Conservation (phyloP, 2,329 filamentous ascomycete species). For the Aspergillus persii region DNA sequence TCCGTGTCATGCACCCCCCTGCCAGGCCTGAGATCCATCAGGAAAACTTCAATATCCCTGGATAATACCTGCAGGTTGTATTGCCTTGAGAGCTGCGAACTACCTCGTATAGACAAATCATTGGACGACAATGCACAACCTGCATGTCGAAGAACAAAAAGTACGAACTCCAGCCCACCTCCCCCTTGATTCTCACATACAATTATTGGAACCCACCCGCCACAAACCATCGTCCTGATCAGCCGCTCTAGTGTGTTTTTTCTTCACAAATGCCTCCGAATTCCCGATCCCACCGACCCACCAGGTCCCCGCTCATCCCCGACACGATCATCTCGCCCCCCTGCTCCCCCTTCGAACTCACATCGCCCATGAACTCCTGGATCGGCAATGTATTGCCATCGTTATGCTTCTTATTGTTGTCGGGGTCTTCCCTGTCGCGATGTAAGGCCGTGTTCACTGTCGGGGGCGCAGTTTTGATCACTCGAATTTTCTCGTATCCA, state of each 20-base stretch:
- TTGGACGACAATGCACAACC: too few species aligned
- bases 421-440: slow-evolving; percentile 54
- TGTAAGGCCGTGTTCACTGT: slow-evolving; percentile 37
- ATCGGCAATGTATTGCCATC: slow-evolving; percentile 48
- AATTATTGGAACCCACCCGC: not conserved
- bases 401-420: slow-evolving; percentile 60
- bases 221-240: not conserved
- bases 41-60: not conserved
- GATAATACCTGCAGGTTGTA: not conserved
- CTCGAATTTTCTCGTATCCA: not conserved
- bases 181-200: not conserved
- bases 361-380: slow-evolving; percentile 55
- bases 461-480: not conserved
- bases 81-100: not conserved
- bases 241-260: not conserved
- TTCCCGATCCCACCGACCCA: slow-evolving; percentile 46
- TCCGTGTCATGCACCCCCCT: not conserved
- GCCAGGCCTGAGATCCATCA: not conserved
- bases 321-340: slow-evolving; percentile 52
- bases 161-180: not conserved
- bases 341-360: slow-evolving; percentile 45
- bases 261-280: slow-evolving; percentile 36
- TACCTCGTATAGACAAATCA: not conserved
- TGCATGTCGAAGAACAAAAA: not conserved
- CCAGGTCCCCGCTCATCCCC: slow-evolving; percentile 42